These are phyloP conservation scores for Arthrobotrys entomopaga DNA, from an alignment of 2,329 filamentous ascomycete genomes.

Conservation along the genomic window DNA sequence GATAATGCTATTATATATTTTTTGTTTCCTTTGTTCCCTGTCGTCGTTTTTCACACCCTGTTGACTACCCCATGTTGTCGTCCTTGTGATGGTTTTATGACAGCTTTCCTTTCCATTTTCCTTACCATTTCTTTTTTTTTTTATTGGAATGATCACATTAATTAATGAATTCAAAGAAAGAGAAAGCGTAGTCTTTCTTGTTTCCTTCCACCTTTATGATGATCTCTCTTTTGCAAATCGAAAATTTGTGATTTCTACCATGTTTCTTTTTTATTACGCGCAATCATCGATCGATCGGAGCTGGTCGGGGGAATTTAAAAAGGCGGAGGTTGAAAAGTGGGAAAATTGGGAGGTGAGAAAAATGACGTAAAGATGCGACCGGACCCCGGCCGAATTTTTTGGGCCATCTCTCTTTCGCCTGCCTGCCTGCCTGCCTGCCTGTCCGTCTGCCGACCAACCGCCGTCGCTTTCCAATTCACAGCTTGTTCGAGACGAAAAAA, in stretches of 20 bases:
- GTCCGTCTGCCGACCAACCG: slow-evolving; percentile 16
- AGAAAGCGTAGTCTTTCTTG: too few species aligned
- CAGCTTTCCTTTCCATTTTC: slow-evolving; percentile 2
- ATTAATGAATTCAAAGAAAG: background rate
- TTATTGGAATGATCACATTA: slow-evolving; percentile 10
- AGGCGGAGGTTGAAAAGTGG: background rate
- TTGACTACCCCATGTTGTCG: slow-evolving; percentile 15
- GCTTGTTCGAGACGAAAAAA: background rate
- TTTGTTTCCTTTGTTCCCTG: slow-evolving; percentile 10
- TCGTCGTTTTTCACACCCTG: slow-evolving; percentile 13
- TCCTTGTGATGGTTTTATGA: background rate
- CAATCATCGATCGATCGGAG: too few species aligned
- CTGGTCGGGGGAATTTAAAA: too few species aligned
- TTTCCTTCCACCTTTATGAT: background rate
- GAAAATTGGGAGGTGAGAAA: slow-evolving; percentile 24
- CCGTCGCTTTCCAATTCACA: background rate
- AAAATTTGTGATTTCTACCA: too few species aligned
- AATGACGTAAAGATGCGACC: slow-evolving; percentile 47
- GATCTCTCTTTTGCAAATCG: background rate
- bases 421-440: too few species aligned
- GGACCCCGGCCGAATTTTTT: slow-evolving; percentile 16
- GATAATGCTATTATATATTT: background rate
- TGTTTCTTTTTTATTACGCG: background rate
- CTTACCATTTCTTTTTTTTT: slow-evolving; percentile 2
- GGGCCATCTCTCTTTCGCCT: slow-evolving; percentile 4